Evolutionary conservation across 768 basidiomycete genomes (phyloP), one percentile per base, ranked within the genome.

Genomic region (Boletales sp.): DNA sequence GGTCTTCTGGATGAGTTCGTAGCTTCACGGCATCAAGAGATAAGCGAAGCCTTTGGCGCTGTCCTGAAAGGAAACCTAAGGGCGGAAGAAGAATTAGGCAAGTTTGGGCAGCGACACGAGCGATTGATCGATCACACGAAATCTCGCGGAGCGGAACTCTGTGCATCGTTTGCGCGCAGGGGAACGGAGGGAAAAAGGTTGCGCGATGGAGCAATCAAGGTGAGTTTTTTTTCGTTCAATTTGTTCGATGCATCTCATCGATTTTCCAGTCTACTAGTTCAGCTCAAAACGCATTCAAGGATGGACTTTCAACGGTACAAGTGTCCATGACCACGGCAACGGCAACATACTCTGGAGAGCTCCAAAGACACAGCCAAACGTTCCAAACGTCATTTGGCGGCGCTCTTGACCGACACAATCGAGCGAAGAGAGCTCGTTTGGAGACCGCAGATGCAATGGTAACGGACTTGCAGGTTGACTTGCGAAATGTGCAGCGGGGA

Each of bases 1-100:
- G 73, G 74, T 4, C 73, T 94, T 56, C 70, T 96, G 2, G 82
- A 79, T 11, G 84, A 80, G 25, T 94, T 87, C 65, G 77, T 84
- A 30, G 69, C 77, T 38, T 77, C 84, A 41, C 80, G 88, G 28
- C 86, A 94, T 61, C 72, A 75, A 14, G 80, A 80, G 17, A 70
- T 93, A 46, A 75, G 77, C 36, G 79, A 81, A 25, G 77, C 81
- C 2, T 73, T 90, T 44, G 70, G 70, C 1, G 63, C 69, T 37
- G 69, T 89, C 21, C 74, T 78, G 34, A 71, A 72, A 19, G 80
- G 75, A 41, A 90, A 92, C 55, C 63, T 59, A 17, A 71, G 78
- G 49, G 80, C 77, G 2, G 77, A 85, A 56, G 72, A 73, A 40
- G 73, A 74, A 41, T 67, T 86, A 55, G 65, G 62, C 15, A 63